These are phyloP conservation scores for Rhodamnia rubescens DNA, from an alignment of 345 rosid genomes.

Conservation along the genomic window DNA sequence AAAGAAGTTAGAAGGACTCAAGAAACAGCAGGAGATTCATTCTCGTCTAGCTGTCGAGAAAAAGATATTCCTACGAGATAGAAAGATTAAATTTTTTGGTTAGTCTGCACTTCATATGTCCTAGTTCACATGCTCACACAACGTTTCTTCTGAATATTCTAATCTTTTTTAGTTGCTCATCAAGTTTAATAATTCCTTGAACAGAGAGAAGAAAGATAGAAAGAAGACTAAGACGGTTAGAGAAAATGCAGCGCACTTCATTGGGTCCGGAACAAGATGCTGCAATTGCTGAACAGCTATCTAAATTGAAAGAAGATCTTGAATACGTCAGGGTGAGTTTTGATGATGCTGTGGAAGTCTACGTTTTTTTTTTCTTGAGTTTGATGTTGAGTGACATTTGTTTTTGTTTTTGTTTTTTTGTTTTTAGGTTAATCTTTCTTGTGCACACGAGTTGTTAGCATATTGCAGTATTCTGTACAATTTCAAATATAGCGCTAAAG, in stretches of 20 bases:
- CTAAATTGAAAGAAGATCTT: slow-evolving; percentile 87
- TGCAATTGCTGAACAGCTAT: slow-evolving; percentile 54
- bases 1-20: slow-evolving; percentile 61
- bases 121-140: not conserved
- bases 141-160: not conserved
- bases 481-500: not conserved
- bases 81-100: slow-evolving; percentile 97
- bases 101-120: not conserved
- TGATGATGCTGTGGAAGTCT: not conserved
- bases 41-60: slow-evolving; percentile 78
- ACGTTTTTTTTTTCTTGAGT: not conserved
- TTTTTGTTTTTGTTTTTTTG: not conserved
- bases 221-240: slow-evolving; percentile 78
- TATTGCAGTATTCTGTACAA: not conserved
- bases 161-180: not conserved
- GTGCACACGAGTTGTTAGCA: not conserved
- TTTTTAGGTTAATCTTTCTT: not conserved
- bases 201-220: slow-evolving; percentile 91
- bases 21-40: slow-evolving; percentile 85
- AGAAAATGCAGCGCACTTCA: slow-evolving; percentile 78
- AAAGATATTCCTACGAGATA: slow-evolving; percentile 72
- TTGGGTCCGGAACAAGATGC: slow-evolving; percentile 63
- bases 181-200: not conserved
- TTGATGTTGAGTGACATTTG: not conserved
- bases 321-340: slow-evolving; percentile 85